A percentile compares a stretch with the other conserved stretches of the same genome.
phyloP scores from a whole-genome alignment of 495 filamentous ascomycete species.

The Rhizodiscina lignyota region DNA sequence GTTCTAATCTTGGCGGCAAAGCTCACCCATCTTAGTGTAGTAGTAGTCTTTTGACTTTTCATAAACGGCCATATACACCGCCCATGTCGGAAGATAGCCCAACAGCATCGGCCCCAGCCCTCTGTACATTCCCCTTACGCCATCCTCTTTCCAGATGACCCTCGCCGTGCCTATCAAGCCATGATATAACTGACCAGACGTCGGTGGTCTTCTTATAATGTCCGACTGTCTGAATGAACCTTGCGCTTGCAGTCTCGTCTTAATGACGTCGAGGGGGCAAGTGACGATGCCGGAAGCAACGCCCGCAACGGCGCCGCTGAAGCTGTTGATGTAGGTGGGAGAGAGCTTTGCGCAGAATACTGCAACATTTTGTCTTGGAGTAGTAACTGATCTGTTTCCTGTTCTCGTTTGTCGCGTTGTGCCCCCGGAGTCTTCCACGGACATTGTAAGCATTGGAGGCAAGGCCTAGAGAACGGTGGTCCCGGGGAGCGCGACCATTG shows the following conservation, averaged over 20 bases:
- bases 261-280: constrained; percentile 96
- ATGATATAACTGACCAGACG: constrained; percentile 48
- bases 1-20: too few species aligned
- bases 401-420: constrained; percentile 1
- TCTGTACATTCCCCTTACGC: constrained; percentile 79
- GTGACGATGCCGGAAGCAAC: constrained; percentile 87
- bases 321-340: constrained; percentile 36
- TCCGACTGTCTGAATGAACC: constrained; percentile 43
- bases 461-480: too few species aligned
- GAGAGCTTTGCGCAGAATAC: constrained; percentile 32
- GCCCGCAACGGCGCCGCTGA: constrained; percentile 76
- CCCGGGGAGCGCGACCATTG: constrained; percentile 11
- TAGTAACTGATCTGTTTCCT: constrained; percentile 25
- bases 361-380: too few species aligned
- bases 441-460: too few species aligned
- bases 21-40: constrained; percentile 47
- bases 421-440: too few species aligned
- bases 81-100: constrained; percentile 95
- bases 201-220: constrained; percentile 5
- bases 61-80: constrained; percentile 92
- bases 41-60: constrained; percentile 67
- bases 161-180: constrained; percentile 75
- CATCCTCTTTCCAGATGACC: constrained; percentile 74
- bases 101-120: constrained; percentile 86
- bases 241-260: constrained; percentile 95